Evolutionary conservation across 192 early-diverging fungal genomes (phyloP), one percentile per base, ranked within the genome.

Genomic region (Coemansia sp.): DNA sequence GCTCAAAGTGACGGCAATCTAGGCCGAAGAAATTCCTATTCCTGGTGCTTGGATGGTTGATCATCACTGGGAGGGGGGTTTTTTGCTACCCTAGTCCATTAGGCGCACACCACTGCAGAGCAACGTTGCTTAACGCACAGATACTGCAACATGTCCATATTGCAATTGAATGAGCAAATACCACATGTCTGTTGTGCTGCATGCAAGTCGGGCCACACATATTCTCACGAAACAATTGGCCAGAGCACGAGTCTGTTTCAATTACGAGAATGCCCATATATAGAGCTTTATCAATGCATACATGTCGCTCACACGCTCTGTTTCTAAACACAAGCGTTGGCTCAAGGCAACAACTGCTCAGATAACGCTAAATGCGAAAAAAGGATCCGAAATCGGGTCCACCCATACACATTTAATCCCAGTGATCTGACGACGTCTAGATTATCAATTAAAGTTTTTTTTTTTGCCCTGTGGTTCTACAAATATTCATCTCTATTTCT

Each of bases 221-320:
- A 14, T 58, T 58, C 30, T 58, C 55, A 58, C 55, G 32, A 5
- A 32, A 58, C 55, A 58, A 58, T 58, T 16, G 30, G 16, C 55
- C 4, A 16, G 30, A 35, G 6, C 55, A 58, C 55, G 55, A 14
- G 55, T 58, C 55, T 58, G 6, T 58, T 58, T 58, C 55, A 32
- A 58, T 58, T 33, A 30, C 32, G 55, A 58, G 55, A 58, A 33
- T 3, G 14, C 14, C 17, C 52, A 32, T 53, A 53, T 53, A 30
- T 23, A 19, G 9, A 52, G 49, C 49, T 17, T 17, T 19, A 21
- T 52, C 23, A 52, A 52, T 33, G 32, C n/a, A 4, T 14, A 16
- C 55, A 58, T 58, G 32, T 58, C 28, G 55, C 55, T 58, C 28
- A 35, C 55, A 58, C 32, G 55, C 55, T 17, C 28, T 58, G 55